phyloP scores from a whole-genome alignment of 2,329 filamentous ascomycete genomes.

The Aspergillus sp. region DNA sequence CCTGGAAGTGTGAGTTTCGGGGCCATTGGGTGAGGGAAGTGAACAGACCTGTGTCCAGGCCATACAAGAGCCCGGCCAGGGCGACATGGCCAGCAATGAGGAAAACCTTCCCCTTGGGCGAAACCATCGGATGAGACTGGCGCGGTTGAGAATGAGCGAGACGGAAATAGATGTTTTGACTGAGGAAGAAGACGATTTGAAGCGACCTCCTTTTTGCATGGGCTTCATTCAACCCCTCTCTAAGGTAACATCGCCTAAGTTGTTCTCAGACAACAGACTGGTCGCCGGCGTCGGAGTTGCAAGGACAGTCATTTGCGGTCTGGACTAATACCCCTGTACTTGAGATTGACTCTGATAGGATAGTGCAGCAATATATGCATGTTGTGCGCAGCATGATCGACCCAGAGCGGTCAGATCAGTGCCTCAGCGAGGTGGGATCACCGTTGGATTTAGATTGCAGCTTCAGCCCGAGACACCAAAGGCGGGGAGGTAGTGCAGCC shows the following conservation, averaged over 20 bases:
- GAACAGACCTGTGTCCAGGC: conserved; percentile 17
- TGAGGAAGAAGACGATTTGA: background rate
- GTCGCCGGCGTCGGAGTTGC: background rate
- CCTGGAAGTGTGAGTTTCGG: conserved; percentile 3
- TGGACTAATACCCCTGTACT: background rate
- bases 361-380: background rate
- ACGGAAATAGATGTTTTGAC: background rate
- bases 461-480: background rate
- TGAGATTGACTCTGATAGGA: background rate
- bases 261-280: background rate
- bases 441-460: background rate
- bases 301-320: background rate
- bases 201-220: background rate
- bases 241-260: background rate
- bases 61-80: conserved; percentile 17
- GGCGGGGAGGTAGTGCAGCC: background rate
- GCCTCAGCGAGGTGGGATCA: background rate
- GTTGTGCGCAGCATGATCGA: background rate
- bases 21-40: background rate
- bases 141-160: background rate
- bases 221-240: background rate
- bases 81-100: conserved; percentile 18
- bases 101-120: conserved; percentile 11
- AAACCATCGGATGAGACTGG: conserved; percentile 9
- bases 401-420: background rate